Percentiles rank a stretch among this genome's conserved stretches.
phyloP scores from a whole-genome alignment of 148 eudicot genomes.

The Heliamphora exappendiculata region DNA sequence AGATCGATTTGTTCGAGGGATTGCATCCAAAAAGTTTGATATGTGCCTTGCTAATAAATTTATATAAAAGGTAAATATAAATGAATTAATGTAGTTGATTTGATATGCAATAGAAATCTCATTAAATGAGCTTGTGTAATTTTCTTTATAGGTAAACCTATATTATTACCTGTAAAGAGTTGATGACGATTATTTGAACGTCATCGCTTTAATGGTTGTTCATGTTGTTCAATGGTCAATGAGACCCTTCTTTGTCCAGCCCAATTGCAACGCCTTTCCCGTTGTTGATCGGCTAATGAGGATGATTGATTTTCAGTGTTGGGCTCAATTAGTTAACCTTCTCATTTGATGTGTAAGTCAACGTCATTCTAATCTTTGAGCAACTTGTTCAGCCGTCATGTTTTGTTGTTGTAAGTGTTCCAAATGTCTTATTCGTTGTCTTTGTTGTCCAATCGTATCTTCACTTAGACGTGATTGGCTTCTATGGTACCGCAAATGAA shows the following conservation, averaged over 20 bases:
- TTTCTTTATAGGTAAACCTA: not conserved
- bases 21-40: not conserved
- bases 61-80: no score
- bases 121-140: no score
- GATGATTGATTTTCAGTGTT: not conserved
- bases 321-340: not conserved
- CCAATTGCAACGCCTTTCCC: not conserved
- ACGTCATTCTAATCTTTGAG: not conserved
- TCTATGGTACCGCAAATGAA: no score
- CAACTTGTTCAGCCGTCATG: not conserved
- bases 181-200: no score
- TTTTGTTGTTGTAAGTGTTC: not conserved
- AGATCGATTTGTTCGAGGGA: not conserved
- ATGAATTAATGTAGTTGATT: not conserved
- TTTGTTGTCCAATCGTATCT: no score
- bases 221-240: not conserved
- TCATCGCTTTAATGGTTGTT: no score
- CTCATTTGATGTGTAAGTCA: not conserved
- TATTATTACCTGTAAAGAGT: no score
- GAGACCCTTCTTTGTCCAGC: not conserved
- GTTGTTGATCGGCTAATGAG: not conserved
- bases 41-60: not conserved
- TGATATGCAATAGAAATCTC: no score
- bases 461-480: no score
- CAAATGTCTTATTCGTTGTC: not conserved